Evolutionary conservation across 1,139 yeast species (phyloP).

Genomic region (Blastobotrys elegans): DNA sequence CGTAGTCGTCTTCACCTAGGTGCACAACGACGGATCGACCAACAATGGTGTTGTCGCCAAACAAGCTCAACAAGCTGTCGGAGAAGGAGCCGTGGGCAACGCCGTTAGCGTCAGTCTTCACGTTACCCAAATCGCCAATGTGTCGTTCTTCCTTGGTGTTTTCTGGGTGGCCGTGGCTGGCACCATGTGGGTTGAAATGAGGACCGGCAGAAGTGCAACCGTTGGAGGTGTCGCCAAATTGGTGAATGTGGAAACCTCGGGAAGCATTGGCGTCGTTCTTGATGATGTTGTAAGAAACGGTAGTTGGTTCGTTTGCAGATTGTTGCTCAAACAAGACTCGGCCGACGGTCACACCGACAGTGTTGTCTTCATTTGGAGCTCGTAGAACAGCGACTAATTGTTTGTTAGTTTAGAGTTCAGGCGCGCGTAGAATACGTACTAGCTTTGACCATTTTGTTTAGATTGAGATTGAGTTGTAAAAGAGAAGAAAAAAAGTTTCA

Average conservation of each 20-base stretch:
- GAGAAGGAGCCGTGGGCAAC: conserved; percentile 83
- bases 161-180: conserved; percentile 92
- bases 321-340: conserved; percentile 79
- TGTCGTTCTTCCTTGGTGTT: conserved; percentile 79
- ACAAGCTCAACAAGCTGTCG: conserved; percentile 69
- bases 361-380: conserved; percentile 79
- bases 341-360: conserved; percentile 72
- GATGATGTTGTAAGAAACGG: conserved; percentile 76
- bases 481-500: background rate
- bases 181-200: conserved; percentile 91
- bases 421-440: conserved; percentile 23
- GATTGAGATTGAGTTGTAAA: background rate
- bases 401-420: background rate
- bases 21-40: conserved; percentile 98
- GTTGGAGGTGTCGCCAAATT: conserved; percentile 97
- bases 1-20: conserved; percentile 92
- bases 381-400: conserved; percentile 84
- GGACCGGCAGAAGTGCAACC: conserved; percentile 99
- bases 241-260: conserved; percentile 97
- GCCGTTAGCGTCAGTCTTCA: conserved; percentile 80
- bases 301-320: conserved; percentile 74
- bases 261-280: conserved; percentile 85
- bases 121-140: conserved; percentile 96
- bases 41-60: conserved; percentile 79
- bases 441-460: conserved; percentile 32